Evolutionary conservation across 306 rosid species (phyloP), one percentile per base, ranked within the genome.

Genomic region (Arachis stenosperma): DNA sequence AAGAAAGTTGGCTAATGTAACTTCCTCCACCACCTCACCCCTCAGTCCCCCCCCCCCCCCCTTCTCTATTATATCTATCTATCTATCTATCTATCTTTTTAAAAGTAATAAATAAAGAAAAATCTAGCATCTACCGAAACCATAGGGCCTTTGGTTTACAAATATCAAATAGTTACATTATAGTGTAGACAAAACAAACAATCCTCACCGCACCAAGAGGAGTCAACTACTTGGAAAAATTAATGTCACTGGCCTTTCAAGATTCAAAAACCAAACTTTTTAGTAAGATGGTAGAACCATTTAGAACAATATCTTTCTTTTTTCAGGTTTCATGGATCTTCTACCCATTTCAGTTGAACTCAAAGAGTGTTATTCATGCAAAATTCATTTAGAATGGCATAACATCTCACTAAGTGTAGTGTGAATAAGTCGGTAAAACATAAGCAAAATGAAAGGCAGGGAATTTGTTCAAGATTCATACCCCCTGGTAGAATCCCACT

Each of bases 401-500:
- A 22, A 33, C 75, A 76, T 71, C 41, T 70, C 74, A 30, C 15
- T 57, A 64, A 63, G 50, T 69, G 42, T 14, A 8, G 65, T 64
- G 65, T 37, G 65, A 69, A 69, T 59, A 69, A 29, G 68, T 70
- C 53, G 42, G 15, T 57, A 22, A 48, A 48, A 72, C 62, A 66
- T 52, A 52, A 52, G 12, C 37, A 40, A 61, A 40, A 65, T 81
- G 30, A 51, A 84, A 74, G 37, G 46, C 0, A 7, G 5, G 70
- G 10, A 77, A 41, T 61, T 83, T 15, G 76, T 73, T 66, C 40
- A 59, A 75, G 75, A 68, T 8, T 61, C 90, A 56, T 84, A 91
- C 99, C 93, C 99, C 99, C 82, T 95, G 99, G 83, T 86, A 91
- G 88, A 95, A 95, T 69, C 99, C 99, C 80, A 95, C 96, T 33